Evolutionary conservation across 768 basidiomycete species (phyloP).

Genomic region (Mycena polygramma): DNA sequence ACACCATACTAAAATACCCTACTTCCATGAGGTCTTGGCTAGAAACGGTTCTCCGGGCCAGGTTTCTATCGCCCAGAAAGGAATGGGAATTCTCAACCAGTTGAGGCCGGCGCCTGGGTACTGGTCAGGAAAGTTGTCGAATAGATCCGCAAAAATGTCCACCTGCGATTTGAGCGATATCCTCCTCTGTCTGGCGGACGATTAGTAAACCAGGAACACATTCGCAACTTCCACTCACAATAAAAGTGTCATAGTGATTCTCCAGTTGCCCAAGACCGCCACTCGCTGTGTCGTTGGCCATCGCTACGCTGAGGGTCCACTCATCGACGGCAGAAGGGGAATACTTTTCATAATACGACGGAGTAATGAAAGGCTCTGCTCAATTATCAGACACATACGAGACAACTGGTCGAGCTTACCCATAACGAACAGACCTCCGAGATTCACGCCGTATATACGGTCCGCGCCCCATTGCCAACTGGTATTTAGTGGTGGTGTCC

Average conservation of each 20-base stretch:
- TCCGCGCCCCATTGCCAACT: conserved; percentile 77
- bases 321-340: conserved; percentile 67
- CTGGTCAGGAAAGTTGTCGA: neutral
- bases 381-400: neutral
- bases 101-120: conserved; percentile 77
- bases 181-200: conserved; percentile 77
- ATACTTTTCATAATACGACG: conserved; percentile 73
- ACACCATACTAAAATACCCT: conserved; percentile 33
- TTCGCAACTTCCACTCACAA: conserved; percentile 61
- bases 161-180: conserved; percentile 87
- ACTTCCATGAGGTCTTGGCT: conserved; percentile 81
- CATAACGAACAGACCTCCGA: conserved; percentile 78
- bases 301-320: conserved; percentile 73
- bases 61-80: conserved; percentile 89
- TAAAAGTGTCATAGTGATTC: conserved; percentile 86
- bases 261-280: conserved; percentile 79
- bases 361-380: conserved; percentile 74
- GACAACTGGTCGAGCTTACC: neutral
- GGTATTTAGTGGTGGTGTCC: conserved; percentile 79
- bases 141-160: neutral
- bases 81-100: conserved; percentile 84
- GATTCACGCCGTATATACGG: conserved; percentile 72
- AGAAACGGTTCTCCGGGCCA: conserved; percentile 84
- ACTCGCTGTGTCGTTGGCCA: conserved; percentile 72
- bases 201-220: neutral